phyloP scores from a whole-genome alignment of 2,329 filamentous ascomycete species.

The Grosmannia penicillata region DNA sequence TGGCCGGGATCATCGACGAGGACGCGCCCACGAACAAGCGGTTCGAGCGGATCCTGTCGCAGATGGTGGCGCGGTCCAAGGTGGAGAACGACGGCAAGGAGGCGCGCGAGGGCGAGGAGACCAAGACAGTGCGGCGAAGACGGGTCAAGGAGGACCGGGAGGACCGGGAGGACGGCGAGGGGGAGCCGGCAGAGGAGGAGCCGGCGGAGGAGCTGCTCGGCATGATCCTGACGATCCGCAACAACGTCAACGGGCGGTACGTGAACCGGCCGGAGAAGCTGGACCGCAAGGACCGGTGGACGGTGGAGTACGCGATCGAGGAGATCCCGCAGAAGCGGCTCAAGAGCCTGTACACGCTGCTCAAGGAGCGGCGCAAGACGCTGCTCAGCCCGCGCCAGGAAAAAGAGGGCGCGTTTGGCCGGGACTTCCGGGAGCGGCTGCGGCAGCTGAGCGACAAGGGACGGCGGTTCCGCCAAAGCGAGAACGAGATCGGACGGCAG shows the following conservation, averaged over 20 bases:
- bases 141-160: too few species aligned
- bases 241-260: constrained; percentile 51
- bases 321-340: constrained; percentile 16
- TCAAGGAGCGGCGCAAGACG: constrained; percentile 6
- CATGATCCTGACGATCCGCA: constrained; percentile 53
- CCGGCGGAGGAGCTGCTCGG: constrained; percentile 44
- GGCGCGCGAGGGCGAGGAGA: constrained; percentile 1
- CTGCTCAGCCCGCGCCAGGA: not conserved
- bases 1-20: constrained; percentile 4
- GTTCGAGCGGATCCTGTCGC: constrained; percentile 36
- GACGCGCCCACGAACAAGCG: constrained; percentile 25
- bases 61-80: constrained; percentile 27
- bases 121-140: constrained; percentile 1
- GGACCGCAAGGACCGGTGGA: constrained; percentile 38
- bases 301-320: constrained; percentile 61
- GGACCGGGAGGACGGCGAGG: too few species aligned
- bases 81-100: too few species aligned
- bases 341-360: constrained; percentile 7
- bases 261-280: constrained; percentile 45
- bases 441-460: constrained; percentile 8
- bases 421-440: constrained; percentile 8
- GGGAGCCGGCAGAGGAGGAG: too few species aligned
- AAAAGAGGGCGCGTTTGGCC: constrained; percentile 5
- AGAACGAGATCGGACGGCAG: constrained; percentile 29
- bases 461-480: constrained; percentile 15